Base-by-base conservation (phyloP, 2,329 filamentous ascomycete genomes). In the Pyrenophora graminea region DNA sequence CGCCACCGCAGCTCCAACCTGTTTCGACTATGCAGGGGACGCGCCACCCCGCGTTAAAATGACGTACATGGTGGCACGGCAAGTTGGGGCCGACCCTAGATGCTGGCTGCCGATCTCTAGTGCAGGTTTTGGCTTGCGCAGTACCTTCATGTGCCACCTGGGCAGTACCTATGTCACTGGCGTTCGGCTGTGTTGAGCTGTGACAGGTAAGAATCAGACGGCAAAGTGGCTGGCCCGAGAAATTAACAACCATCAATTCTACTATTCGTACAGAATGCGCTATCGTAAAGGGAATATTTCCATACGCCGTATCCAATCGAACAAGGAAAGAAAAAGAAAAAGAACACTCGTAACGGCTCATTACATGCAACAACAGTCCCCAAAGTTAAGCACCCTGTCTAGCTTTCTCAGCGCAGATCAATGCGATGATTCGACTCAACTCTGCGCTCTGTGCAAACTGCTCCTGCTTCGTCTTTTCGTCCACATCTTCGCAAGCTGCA, bases 401-500 rank as follows among this genome's bases (percentile, higher is more conserved):
- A 5, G 78, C 78, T 68, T 80, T 80, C 73, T 80, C 78, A 2
- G 78, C 75, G 59, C 78, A 80, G 47, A 80, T 80, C 57, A 80
- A 59, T 1, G 78, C 78, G 53, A 80, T 80, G 48, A 80, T 79
- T 45, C 76, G 62, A 43, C 72, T 76, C 53, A 80, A 55, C 66
- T 80, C 78, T 1, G 78, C 77, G 25, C 72, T 76, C 67, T 80
- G 78, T 12, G 74, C 71, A 44, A 79, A 79, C 45, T 80, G 77
- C 65, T 80, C 78, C 59, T 77, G 77, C 62, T 80, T 75, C 17
- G 76, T 69, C 52, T 72, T 72, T 53, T 80, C 78, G 15, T 76
- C 72, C 1, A 79, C 76, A 37, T 74, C 74, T 21, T 76, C 76
- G 38, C 67, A 67, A 15, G 76, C 76, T 2, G 74, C 74, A 48